Evolutionary conservation across 441 rosid genomes (phyloP), one percentile per base, ranked within the genome.

Genomic region (Corymbia calophylla): DNA sequence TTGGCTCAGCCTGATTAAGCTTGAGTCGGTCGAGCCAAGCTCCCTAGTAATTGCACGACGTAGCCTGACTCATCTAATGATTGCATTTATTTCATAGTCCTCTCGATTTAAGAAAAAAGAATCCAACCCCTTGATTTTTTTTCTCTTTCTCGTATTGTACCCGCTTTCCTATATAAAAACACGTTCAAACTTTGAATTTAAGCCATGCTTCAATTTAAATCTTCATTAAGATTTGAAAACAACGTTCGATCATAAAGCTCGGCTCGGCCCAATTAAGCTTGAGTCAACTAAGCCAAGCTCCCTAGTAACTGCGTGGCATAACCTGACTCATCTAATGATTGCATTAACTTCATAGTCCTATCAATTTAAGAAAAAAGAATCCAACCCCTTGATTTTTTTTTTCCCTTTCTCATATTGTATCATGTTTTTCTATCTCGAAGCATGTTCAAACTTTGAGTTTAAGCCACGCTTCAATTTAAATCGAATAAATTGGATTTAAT

Each of bases 11-110:
- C 14, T 1, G 3, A 58, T 9, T 58, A 58, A 58, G 25, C 64
- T 25, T 2, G 0, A 10, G 3, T 0, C 23, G 0, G 3, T 14
- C 1, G 0, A 23, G 29, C 62, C 29, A 9, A 58, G 29, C 25
- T 23, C 29, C 62, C 9, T 56, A 4, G 25, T 56, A 9, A 56
- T 56, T 29, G 6, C 62, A 58, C 0, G 14, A 14, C 64, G 2
- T 25, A 58, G 25, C 64, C n/a, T 58, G 5, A 58, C 64, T 8
- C 14, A 25, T 25, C 27, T 58, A 58, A 25, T 25, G n/a, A 58
- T 25, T 58, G 11, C 14, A 58, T 10, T 14, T 10, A 58, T 58
- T 58, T 56, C 29, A 18, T 54, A 54, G 18, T 54, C 25, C 19
- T 55, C 25, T 23, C 2, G 3, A 13, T 13, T 23, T 56, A 9